A percentile compares a stretch with the other conserved stretches of the same genome.
phyloP scores from a whole-genome alignment of 179 eudicot genomes.

The Beta macrorhiza region DNA sequence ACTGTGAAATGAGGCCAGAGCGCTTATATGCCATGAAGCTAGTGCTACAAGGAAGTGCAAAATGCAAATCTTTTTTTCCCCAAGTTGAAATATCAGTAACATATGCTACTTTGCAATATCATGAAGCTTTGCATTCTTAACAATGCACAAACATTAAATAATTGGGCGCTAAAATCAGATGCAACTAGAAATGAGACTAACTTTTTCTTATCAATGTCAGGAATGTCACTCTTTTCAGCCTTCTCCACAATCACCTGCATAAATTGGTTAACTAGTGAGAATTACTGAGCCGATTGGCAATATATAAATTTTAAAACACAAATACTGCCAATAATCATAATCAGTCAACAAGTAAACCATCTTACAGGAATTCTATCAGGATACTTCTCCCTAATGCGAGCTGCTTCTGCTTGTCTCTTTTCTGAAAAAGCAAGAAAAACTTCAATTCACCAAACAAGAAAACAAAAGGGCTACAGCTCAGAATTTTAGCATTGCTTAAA shows the following conservation, averaged over 20 bases:
- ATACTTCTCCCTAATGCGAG: conserved; percentile 38
- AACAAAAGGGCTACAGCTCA: neutral
- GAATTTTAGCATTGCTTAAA: neutral
- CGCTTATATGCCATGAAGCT: neutral
- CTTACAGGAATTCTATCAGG: conserved; percentile 44
- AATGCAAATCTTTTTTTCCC: neutral
- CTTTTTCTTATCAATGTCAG: conserved; percentile 68
- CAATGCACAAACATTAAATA: neutral
- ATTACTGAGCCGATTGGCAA: neutral
- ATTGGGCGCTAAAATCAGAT: neutral
- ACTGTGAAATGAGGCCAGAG: neutral
- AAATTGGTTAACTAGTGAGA: conserved; percentile 11
- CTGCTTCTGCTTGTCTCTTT: conserved; percentile 37
- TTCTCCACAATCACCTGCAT: conserved; percentile 66
- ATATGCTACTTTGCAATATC: neutral
- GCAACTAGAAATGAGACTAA: conserved; percentile 24
- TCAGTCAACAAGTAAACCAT: neutral
- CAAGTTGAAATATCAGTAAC: neutral
- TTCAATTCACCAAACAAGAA: conserved; percentile 8
- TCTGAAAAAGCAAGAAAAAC: conserved; percentile 18
- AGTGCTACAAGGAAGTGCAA: neutral
- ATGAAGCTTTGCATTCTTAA: neutral
- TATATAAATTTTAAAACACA: neutral
- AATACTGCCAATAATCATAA: neutral
- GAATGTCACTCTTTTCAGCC: conserved; percentile 65